A percentile compares a stretch with the other conserved stretches of the same genome.
Conservation (phyloP, 2,329 filamentous ascomycete species). For the Calonectria pseudoreteaudii region DNA sequence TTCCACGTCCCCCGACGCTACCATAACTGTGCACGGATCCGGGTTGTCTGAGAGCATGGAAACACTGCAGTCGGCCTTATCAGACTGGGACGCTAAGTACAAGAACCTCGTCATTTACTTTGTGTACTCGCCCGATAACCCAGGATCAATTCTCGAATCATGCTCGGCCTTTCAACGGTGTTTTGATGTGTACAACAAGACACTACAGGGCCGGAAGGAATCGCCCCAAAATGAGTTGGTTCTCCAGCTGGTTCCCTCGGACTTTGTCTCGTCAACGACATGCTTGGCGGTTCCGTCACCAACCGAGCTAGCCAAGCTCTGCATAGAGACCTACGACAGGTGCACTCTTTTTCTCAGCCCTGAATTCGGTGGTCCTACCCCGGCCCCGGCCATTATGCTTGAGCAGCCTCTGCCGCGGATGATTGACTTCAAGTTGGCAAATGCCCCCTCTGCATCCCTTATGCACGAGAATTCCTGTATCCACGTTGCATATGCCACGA, state of each 20-base stretch:
- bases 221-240: slow-evolving; percentile 73
- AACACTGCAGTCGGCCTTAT: slow-evolving; percentile 60
- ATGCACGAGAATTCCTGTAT: slow-evolving; percentile 84
- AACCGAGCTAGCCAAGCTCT: slow-evolving; percentile 70
- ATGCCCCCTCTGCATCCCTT: slow-evolving; percentile 77
- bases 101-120: slow-evolving; percentile 82
- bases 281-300: slow-evolving; percentile 73
- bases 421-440: slow-evolving; percentile 80
- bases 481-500: slow-evolving; percentile 83
- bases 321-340: slow-evolving; percentile 82
- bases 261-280: slow-evolving; percentile 73
- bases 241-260: slow-evolving; percentile 79
- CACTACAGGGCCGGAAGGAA: slow-evolving; percentile 55
- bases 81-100: slow-evolving; percentile 54
- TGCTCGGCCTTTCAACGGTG: slow-evolving; percentile 81
- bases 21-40: slow-evolving; percentile 57
- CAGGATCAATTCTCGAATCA: slow-evolving; percentile 74
- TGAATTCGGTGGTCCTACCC: slow-evolving; percentile 62
- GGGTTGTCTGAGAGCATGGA: slow-evolving; percentile 62
- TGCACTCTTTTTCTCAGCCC: slow-evolving; percentile 64
- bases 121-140: slow-evolving; percentile 74
- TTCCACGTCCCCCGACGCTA: slow-evolving; percentile 54
- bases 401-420: slow-evolving; percentile 76
- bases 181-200: slow-evolving; percentile 68
- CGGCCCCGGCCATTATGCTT: slow-evolving; percentile 78